Conservation (phyloP, 768 basidiomycete genomes). For the Lactarius sp. region DNA sequence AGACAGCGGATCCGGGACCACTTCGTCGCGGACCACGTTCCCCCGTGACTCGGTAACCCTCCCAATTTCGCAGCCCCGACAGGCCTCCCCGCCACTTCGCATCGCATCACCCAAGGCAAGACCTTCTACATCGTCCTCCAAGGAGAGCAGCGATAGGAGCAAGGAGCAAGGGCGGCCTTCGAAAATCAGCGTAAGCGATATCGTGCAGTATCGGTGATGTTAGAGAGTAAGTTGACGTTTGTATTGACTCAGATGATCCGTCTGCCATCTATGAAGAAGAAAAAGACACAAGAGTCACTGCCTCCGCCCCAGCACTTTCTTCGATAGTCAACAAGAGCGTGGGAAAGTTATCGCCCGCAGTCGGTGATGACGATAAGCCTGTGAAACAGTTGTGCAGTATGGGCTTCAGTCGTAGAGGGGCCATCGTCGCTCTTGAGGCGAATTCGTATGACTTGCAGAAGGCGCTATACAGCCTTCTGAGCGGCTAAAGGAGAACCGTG, state of each 20-base stretch:
- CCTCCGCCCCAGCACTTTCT: conserved; percentile 34
- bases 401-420: conserved; percentile 85
- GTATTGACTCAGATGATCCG: conserved; percentile 49
- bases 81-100: conserved; percentile 46
- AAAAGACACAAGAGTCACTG: conserved; percentile 54
- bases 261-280: conserved; percentile 73
- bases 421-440: conserved; percentile 78
- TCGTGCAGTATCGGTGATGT: not conserved
- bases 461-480: conserved; percentile 72
- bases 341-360: conserved; percentile 25
- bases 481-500: conserved; percentile 21
- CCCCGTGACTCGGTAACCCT: conserved; percentile 19
- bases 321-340: conserved; percentile 39
- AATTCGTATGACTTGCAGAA: conserved; percentile 77
- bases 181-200: conserved; percentile 65
- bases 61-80: conserved; percentile 30
- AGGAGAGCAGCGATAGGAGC: conserved; percentile 47
- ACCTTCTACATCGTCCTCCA: conserved; percentile 50
- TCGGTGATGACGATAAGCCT: conserved; percentile 65
- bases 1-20: conserved; percentile 37
- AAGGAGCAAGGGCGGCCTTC: conserved; percentile 58
- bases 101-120: conserved; percentile 50
- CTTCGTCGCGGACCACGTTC: conserved; percentile 34
- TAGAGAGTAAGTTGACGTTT: conserved; percentile 15
- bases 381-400: conserved; percentile 80